Evolutionary conservation across 345 rosid species (phyloP).

Genomic region (Pugionium dolabratum): DNA sequence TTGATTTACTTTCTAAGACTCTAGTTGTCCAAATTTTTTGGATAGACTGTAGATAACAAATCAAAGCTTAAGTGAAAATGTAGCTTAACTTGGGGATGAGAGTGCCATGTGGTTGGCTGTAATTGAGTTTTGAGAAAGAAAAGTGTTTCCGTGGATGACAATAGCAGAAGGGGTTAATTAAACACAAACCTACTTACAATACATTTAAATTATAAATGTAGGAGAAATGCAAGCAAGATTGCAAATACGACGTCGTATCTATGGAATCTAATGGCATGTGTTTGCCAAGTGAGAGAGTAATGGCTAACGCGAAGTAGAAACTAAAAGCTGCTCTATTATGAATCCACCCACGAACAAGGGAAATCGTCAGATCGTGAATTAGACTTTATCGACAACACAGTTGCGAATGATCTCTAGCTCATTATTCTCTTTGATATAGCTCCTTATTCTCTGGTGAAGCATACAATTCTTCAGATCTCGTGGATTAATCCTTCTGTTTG

Average conservation of each 20-base stretch:
- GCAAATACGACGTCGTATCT: conserved; percentile 7
- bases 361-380: conserved; percentile 37
- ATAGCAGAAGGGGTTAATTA: too few species aligned
- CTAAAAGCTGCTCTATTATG: background rate
- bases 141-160: too few species aligned
- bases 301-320: background rate
- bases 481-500: background rate
- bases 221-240: background rate
- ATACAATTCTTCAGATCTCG: conserved; percentile 33
- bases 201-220: background rate
- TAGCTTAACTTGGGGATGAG: too few species aligned
- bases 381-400: conserved; percentile 19
- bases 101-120: too few species aligned
- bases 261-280: background rate
- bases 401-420: background rate
- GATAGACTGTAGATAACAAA: too few species aligned
- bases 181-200: too few species aligned
- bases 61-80: too few species aligned
- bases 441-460: conserved; percentile 21
- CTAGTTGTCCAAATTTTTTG: too few species aligned
- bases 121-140: too few species aligned
- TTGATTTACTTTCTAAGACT: too few species aligned
- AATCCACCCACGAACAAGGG: conserved; percentile 19
- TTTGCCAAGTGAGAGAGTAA: background rate
- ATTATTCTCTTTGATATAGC: background rate